Percentiles rank a stretch among this genome's conserved stretches.
phyloP scores from a whole-genome alignment of 2,329 filamentous ascomycete genomes.

The Monosporascus sp. region DNA sequence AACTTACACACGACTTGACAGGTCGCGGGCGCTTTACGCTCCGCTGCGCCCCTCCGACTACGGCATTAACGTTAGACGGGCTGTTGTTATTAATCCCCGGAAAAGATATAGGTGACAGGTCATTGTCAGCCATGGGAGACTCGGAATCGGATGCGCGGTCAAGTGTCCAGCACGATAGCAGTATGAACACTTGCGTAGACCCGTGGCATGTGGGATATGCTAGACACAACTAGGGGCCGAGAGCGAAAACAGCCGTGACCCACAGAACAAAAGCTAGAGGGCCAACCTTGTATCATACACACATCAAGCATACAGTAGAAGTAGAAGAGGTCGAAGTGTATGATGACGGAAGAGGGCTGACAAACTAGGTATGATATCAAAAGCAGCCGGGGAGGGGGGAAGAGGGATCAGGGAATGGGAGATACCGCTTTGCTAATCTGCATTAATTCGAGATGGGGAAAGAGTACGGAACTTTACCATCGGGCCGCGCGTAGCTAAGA shows the following conservation, averaged over 20 bases:
- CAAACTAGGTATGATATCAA: too few relatives aligned
- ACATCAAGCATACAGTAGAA: too few relatives aligned
- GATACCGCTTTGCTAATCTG: too few relatives aligned
- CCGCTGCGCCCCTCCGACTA: constrained; percentile 4
- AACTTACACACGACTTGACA: constrained; percentile 18
- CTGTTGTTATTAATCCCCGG: constrained; percentile 8
- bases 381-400: too few relatives aligned
- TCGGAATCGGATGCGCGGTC: neutral
- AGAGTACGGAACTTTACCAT: too few relatives aligned
- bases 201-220: neutral
- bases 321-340: too few relatives aligned
- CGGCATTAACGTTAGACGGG: constrained; percentile 1
- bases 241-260: neutral
- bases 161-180: neutral
- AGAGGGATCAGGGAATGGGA: too few relatives aligned
- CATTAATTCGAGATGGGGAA: too few relatives aligned
- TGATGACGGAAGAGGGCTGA: too few relatives aligned
- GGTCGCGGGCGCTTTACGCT: constrained; percentile 23
- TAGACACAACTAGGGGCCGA: neutral
- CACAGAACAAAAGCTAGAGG: too few relatives aligned
- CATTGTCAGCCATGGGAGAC: neutral
- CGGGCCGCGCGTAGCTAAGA: too few relatives aligned
- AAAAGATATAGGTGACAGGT: neutral
- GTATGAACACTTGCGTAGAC: neutral
- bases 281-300: too few relatives aligned